Conservation (phyloP, 371 early-diverging fungal species). For the Rhizopus delemar region DNA sequence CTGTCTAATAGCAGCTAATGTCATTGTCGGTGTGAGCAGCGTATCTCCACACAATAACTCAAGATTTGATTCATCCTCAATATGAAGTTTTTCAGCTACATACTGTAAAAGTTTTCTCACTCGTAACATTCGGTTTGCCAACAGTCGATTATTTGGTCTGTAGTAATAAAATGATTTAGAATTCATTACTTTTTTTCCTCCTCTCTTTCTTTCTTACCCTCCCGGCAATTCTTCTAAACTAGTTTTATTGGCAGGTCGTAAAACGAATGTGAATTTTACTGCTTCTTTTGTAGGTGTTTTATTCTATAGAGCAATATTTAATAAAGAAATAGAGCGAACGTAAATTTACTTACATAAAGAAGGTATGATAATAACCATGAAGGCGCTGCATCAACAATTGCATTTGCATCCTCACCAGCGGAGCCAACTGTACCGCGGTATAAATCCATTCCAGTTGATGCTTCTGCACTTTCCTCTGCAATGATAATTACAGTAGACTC, state of each 20-base stretch:
- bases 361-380: constrained; percentile 67
- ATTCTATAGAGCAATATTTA: constrained; percentile 42
- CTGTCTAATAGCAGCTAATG: constrained; percentile 83
- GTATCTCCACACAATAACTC: constrained; percentile 80
- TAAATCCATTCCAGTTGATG: constrained; percentile 72
- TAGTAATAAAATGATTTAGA: constrained; percentile 3
- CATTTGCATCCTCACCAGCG: constrained; percentile 51
- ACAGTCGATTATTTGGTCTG: constrained; percentile 68
- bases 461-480: constrained; percentile 80
- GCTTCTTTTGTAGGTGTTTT: constrained; percentile 71
- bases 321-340: background rate
- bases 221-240: constrained; percentile 60
- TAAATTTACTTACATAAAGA: constrained; percentile 45
- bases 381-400: constrained; percentile 49
- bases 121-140: constrained; percentile 87
- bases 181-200: background rate
- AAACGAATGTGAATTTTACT: constrained; percentile 81
- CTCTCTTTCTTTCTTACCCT: constrained; percentile 45
- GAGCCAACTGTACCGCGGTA: constrained; percentile 73
- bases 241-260: constrained; percentile 66
- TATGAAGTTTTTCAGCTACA: constrained; percentile 72
- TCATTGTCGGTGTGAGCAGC: constrained; percentile 70
- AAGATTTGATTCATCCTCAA: constrained; percentile 39
- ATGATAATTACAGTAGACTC: constrained; percentile 70
- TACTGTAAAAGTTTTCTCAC: constrained; percentile 81